Base-by-base conservation (phyloP, 495 filamentous ascomycete genomes). In the Cairneyella variabilis region DNA sequence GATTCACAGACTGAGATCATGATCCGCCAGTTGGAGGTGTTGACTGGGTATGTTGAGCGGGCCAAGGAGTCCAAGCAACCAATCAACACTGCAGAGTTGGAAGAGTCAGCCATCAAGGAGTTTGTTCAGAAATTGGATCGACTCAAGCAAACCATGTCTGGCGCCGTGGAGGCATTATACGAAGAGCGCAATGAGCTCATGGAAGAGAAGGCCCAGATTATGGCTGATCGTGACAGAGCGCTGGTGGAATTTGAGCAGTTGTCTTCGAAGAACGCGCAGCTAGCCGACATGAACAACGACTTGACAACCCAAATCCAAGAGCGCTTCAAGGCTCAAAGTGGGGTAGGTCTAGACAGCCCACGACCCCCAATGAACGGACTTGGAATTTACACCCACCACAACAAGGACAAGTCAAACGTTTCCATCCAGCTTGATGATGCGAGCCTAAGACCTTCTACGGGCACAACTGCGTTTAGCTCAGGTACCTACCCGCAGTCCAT, bases 1-100 rank as follows among this genome's bases (percentile, higher is more conserved):
- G 92, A 97, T 66, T 90, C 91, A 1, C 88, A 96, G 69, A 86
- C 91, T 22, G 95, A 99, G 67, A 90, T 97, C 59, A 90, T 96
- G 63, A 82, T 99, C 51, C 84, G 89, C 18, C 91, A 99, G 64
- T 76, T 99, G 20, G 87, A 91, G 53, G 84, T 91, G 11, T 79
- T 97, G 56, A 89, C 77, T 32, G 73, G 74, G n/a, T 78, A 75
- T 51, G 76, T 82, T 7, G 77, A 82, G 56, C 72, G 67, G 39
- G 78, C 91, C 5, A 82, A 83, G 58, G 89, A 93, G 76, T 65
- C 88, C 75, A 84, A 82, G 60, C 76, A 85, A 50, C 82, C 86
- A 11, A 71, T 91, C 51, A 86, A 91, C 61, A 71, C 87, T 34
- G 78, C 76, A 12, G 86, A 89, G 62, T 71, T 97, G 25, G 88